Evolutionary conservation across 192 early-diverging fungal genomes (phyloP), one percentile per base, ranked within the genome.

Genomic region (Coemansia asiatica): DNA sequence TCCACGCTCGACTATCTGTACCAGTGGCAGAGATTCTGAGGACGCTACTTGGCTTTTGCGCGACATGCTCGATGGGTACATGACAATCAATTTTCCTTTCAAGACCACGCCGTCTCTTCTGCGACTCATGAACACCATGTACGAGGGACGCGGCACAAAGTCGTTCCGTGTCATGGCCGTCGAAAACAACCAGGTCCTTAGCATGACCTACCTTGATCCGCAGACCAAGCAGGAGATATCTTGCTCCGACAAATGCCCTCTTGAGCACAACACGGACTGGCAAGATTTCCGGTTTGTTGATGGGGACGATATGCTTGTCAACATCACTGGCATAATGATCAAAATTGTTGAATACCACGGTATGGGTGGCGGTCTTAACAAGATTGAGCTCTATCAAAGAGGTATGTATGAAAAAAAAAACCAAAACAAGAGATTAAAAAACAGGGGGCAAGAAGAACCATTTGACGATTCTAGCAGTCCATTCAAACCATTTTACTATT

Each of bases 11-110:
- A 79, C 80, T 33, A 76, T 88, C 40, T 88, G 86, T 28, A 76
- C 81, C 1, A 9, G 59, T 4, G 28, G 54, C 0, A 40, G 61
- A 13, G 75, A 79, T 27, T 48, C 66, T n/a, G 25, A 68, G 3
- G 66, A 80, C 23, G 71, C 85, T 40, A 86, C 87, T n/a, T 91
- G 89, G 89, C 76, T 92, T 26, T 67, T 92, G 72, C 82, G 76
- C 57, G 85, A 91, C 69, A 71, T 81, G 62, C 84, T 86, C n/a
- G 85, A 87, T 4, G 91, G 91, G 16, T 89, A 83, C 61, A 89
- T 85, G 84, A 76, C 87, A 35, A 84, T 81, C 35, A 69, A 85
- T 60, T 88, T 90, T 48, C 77, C 75, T 7, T 72, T 79, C 53
- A 57, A 75, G 26, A 63, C 87, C 19, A 85, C 83, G 8, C 91